Base-by-base conservation (phyloP, 2,329 filamentous ascomycete genomes). In the Nigrospora sphaerica region DNA sequence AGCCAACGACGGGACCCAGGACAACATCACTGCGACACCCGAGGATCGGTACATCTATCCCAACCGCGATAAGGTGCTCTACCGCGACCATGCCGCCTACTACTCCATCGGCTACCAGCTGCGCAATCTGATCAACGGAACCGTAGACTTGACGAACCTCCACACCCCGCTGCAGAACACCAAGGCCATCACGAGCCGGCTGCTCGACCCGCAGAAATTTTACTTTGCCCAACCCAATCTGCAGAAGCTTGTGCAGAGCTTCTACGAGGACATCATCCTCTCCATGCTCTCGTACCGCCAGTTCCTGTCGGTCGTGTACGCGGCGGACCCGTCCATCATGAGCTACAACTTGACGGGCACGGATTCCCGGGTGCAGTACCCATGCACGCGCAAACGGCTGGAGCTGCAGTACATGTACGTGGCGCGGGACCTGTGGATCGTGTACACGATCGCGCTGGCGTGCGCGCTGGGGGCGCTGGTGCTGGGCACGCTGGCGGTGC, bases 161-260 rank as follows among this genome's bases (percentile, higher is more conserved):
- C 44, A 53, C 35, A 51, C 36, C 12, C 52, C 56, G 5, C 54
- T 63, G 9, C 57, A 53, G 28, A 58, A 58, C 42, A 63, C 63
- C 0, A 59, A 67, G 4, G 62, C 68, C 16, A 60, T 68, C 9
- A 67, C 69, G 47, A 74, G 71, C 1, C 61, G 62, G n/a, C 58
- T 76, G 1, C 59, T 74, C 16, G 57, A 68, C 51, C 58, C 49
- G 18, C 56, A 56, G 12, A 62, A 52, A 6, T 62, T 64, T 35
- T 65, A 59, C 46, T 60, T 67, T 19, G 55, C 63, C 2, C 52
- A 52, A 12, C 35, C 55, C 2, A 51, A 66, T 33, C 49, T 70
- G 5, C 41, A 47, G 14, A n/a, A 51, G 1, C 46, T 52, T 10
- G 49, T 70, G 23, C 59, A 63, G 41, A 49, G 44, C 4, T 55